Conservation (phyloP, 306 rosid species). For the Cucurbita pepo region DNA sequence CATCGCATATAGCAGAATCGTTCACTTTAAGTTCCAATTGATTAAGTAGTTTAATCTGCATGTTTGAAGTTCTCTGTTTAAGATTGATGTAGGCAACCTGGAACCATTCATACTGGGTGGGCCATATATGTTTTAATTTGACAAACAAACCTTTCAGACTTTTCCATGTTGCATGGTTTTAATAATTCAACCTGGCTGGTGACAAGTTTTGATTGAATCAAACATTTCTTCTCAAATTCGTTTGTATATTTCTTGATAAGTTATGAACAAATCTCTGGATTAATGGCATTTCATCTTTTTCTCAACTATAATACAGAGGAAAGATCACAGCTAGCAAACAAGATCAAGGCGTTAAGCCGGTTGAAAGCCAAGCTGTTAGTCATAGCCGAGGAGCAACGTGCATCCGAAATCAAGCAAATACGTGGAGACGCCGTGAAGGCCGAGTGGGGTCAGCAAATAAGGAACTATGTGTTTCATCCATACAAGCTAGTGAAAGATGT, state of each 20-base stretch:
- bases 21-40: background rate
- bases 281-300: background rate
- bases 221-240: background rate
- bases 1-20: background rate
- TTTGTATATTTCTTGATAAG: background rate
- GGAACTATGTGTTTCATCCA: slow-evolving; percentile 92
- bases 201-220: background rate
- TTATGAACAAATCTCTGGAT: background rate
- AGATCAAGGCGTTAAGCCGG: slow-evolving; percentile 68
- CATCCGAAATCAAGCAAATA: slow-evolving; percentile 80
- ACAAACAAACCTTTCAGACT: background rate
- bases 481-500: slow-evolving; percentile 93
- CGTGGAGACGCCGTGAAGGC: slow-evolving; percentile 90
- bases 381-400: slow-evolving; percentile 81
- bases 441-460: slow-evolving; percentile 97
- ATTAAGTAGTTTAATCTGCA: background rate
- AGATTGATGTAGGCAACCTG: background rate
- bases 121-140: background rate
- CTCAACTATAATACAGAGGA: slow-evolving; percentile 44
- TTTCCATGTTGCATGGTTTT: background rate
- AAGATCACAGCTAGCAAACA: slow-evolving; percentile 85
- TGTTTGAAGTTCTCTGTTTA: background rate
- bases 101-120: background rate
- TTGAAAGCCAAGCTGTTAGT: slow-evolving; percentile 84
- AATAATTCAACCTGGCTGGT: background rate